Conservation (phyloP, 306 rosid species). For the Ziziphus jujuba region DNA sequence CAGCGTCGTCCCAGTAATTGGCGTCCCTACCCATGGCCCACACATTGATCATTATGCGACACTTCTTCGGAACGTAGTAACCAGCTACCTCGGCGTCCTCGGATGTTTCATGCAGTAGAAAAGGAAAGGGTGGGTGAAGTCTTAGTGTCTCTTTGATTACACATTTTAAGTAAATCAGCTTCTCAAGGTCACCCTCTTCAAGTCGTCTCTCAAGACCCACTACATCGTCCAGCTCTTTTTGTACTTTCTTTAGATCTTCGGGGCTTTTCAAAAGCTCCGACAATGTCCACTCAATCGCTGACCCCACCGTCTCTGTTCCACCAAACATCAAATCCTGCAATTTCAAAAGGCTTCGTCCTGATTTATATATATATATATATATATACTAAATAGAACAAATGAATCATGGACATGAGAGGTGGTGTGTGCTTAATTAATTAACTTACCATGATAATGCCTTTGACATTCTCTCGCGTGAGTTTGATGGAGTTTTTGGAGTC, state of each 20-base stretch:
- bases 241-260: slow-evolving; percentile 48
- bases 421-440: background rate
- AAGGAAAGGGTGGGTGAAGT: slow-evolving; percentile 80
- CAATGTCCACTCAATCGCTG: slow-evolving; percentile 83
- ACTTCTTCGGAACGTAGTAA: slow-evolving; percentile 46
- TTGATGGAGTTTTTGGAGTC: slow-evolving; percentile 14
- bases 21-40: slow-evolving; percentile 76
- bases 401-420: background rate
- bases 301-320: slow-evolving; percentile 84
- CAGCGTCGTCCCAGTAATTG: slow-evolving; percentile 55
- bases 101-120: slow-evolving; percentile 80
- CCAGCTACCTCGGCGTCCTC: slow-evolving; percentile 53
- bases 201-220: slow-evolving; percentile 59
- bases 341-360: too few relatives aligned
- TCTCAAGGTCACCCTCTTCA: slow-evolving; percentile 63
- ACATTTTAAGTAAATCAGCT: slow-evolving; percentile 49
- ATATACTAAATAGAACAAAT: background rate
- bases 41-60: slow-evolving; percentile 70
- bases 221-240: slow-evolving; percentile 48
- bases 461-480: slow-evolving; percentile 32
- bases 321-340: slow-evolving; percentile 84
- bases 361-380: too few relatives aligned
- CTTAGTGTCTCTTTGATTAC: slow-evolving; percentile 62
- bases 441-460: slow-evolving; percentile 35
- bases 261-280: slow-evolving; percentile 65